Base-by-base conservation (phyloP, 2,329 filamentous ascomycete genomes). In the Rutstroemia sp. region DNA sequence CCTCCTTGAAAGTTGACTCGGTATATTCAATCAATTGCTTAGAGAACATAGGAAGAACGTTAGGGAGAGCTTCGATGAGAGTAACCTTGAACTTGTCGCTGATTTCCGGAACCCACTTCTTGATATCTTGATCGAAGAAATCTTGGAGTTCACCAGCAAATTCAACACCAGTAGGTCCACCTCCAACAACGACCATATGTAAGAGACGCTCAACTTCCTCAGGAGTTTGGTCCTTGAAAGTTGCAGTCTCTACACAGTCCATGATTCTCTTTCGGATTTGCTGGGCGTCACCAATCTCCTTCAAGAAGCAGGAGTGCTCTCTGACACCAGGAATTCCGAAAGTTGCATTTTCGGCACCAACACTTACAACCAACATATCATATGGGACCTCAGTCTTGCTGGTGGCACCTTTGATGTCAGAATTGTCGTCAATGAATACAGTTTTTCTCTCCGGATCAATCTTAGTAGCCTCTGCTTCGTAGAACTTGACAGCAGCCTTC, bases 1-100 rank as follows among this genome's bases (percentile, higher is more conserved):
- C 94, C 78, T 99, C 94, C 76, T 95, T 94, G 79, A 99, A 95
- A 48, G 92, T 96, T 75, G 92, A 92, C 77, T 99, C 94, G 66
- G 94, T 99, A 80, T 99, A 99, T 69, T 99, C 94, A 70, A 99
- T 97, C 69, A 99, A 80, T 75, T 96, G 91, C 82, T 97, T 97
- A 72, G 90, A 96, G 81, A 99, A 99, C 81, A 92, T 95, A 68
- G 94, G 94, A 63, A 99, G 82, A 52, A 96, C 92, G 73, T 95
- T 96, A 67, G 94, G 94, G 37, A 99, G 83, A 60, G 94, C 94
- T 77, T 99, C 94, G 64, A 99, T 92, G 48, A 99, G 85, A 57
- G 94, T 99, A 63, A 99, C 92, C 73, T 92, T 89, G 84, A 99
- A 97, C 74, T 92, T 89, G 68, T 92, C 84, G 72, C 86, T 84